Evolutionary conservation across 108 stramenopile species (phyloP), one percentile per base, ranked within the genome.

Genomic region (Schizochytrium sp.): DNA sequence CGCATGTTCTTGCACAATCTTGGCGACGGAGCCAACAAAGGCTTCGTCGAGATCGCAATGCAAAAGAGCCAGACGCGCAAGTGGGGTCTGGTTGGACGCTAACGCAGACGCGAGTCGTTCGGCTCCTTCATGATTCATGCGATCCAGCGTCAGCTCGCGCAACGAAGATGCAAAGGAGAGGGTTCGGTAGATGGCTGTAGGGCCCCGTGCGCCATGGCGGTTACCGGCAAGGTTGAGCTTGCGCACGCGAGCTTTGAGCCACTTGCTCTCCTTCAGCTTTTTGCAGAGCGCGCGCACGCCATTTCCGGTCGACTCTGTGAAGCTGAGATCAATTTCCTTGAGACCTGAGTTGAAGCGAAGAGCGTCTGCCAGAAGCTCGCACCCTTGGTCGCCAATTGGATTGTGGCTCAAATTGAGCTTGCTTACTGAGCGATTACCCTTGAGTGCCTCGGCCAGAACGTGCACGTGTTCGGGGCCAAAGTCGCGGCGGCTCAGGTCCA

Each of bases 241-340:
- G 76, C 76, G 76, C 6, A 83, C 76, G 19, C 76, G 19, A 12
- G 76, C 51, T 23, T 83, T 83, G 45, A 53, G 76, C 45, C 51
- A 83, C 51, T 83, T 53, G 76, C 76, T 83, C 76, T 53, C 76
- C 76, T 83, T 83, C 10, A 83, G 51, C 51, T 83, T 83, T 5
- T 83, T 83, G 45, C 48, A 53, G 10, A 83, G 76, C 76, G 45
- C 48, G 25, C 76, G 76, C 45, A 53, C 51, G 2, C 76, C 76
- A 23, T 83, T 83, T 12, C 76, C 76, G 51, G 19, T 83, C n/a
- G 51, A 53, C 19, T 53, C 23, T 12, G 76, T 83, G 48, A 45
- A 6, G 48, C 51, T 83, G 43, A 83, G 51, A 16, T 53, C 48
- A 47, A 83, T 53, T 53, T 53, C 76, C 51, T 8, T 47, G 25